A percentile compares a stretch with the other conserved stretches of the same genome.
Evolutionary conservation across 2,329 filamentous ascomycete genomes (phyloP).

Genomic region (Exophiala bonariae): DNA sequence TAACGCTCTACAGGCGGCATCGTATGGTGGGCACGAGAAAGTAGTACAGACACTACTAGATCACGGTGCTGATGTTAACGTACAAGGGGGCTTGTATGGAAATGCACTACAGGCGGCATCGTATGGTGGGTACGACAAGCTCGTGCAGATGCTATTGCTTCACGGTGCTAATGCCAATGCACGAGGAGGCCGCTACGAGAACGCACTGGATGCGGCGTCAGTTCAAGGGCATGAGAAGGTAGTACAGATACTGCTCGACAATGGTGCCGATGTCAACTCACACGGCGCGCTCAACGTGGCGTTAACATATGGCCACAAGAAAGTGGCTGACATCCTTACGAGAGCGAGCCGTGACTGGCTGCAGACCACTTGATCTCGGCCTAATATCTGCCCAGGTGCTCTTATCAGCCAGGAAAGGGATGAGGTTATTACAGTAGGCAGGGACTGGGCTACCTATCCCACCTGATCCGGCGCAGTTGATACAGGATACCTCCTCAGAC

Average conservation of each 20-base stretch:
- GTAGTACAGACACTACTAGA: slow-evolving; percentile 13
- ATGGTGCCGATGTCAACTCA: slow-evolving; percentile 26
- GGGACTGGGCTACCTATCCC: no score
- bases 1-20: slow-evolving; percentile 18
- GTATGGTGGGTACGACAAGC: neutral
- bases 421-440: no score
- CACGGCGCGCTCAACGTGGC: slow-evolving; percentile 11
- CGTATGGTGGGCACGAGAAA: slow-evolving; percentile 3
- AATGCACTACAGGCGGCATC: slow-evolving; percentile 14
- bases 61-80: slow-evolving; percentile 7
- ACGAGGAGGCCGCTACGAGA: slow-evolving; percentile 21
- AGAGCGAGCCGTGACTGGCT: no score
- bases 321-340: no score
- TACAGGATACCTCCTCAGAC: no score
- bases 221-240: no score
- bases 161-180: slow-evolving; percentile 15
- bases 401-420: no score
- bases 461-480: no score
- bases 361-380: no score
- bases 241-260: slow-evolving; percentile 20
- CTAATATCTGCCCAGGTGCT: no score
- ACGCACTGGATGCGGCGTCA: slow-evolving; percentile 20
- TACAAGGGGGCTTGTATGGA: slow-evolving; percentile 8
- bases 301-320: slow-evolving; percentile 8
- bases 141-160: slow-evolving; percentile 17